A percentile compares a stretch with the other conserved stretches of the same genome.
Evolutionary conservation across 1,284 basidiomycete genomes (phyloP).

Genomic region (Sanghuangporus baumii): DNA sequence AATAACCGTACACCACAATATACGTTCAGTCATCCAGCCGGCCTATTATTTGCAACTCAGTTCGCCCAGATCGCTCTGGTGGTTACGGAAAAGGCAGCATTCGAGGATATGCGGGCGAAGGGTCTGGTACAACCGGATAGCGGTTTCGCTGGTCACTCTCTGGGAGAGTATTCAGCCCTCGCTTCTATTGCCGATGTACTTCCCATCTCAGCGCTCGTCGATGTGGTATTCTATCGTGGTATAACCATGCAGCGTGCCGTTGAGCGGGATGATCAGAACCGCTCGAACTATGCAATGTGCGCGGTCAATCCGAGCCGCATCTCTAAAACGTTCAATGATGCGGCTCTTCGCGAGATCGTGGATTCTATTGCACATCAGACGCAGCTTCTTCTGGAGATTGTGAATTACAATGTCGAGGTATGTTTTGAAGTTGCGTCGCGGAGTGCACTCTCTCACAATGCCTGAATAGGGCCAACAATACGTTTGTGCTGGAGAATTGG

Average conservation of each 20-base stretch:
- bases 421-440: conserved; percentile 22
- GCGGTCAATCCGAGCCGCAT: conserved; percentile 97
- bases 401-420: conserved; percentile 97
- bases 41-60: conserved; percentile 95
- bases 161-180: conserved; percentile 97
- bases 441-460: conserved; percentile 6
- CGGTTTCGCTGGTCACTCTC: conserved; percentile 94
- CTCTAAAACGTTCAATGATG: conserved; percentile 89
- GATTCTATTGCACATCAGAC: conserved; percentile 80
- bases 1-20: conserved; percentile 89
- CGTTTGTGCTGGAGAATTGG: conserved; percentile 94
- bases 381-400: conserved; percentile 86
- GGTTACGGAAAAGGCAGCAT: conserved; percentile 95
- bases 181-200: conserved; percentile 96
- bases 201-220: conserved; percentile 92
- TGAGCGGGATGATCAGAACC: conserved; percentile 86
- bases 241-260: conserved; percentile 99
- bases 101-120: conserved; percentile 96
- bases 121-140: conserved; percentile 91
- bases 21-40: conserved; percentile 94
- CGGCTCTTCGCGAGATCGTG: conserved; percentile 91
- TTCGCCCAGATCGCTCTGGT: conserved; percentile 98
- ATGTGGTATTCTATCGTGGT: conserved; percentile 98
- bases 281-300: conserved; percentile 98
- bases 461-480: conserved; percentile 82